Evolutionary conservation across 768 basidiomycete species (phyloP), one percentile per base, ranked within the genome.

Genomic region (Steccherinum ochraceum): DNA sequence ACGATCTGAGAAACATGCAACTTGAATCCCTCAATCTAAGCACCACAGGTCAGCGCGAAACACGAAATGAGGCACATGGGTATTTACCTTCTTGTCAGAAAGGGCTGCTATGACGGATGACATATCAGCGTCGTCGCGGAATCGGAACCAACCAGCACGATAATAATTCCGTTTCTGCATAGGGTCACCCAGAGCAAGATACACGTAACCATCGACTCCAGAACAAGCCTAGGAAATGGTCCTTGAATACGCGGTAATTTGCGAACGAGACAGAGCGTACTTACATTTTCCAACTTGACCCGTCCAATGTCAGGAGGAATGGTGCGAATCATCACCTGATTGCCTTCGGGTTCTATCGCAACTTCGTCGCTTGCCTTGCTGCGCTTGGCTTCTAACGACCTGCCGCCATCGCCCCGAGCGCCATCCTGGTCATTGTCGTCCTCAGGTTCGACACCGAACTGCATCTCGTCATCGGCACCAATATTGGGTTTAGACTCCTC

Each of bases 281-380:
- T 51, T 52, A 94, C 93, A 68, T 91, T 89, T 72, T 97, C 93
- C 27, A 97, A 75, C 61, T 91, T 93, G 45, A 86, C 71, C 26
- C 93, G 83, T 24, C 89, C 89, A 59, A 93, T 93, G 57, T 93
- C 89, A 21, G 93, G 93, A 44, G 93, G 93, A 56, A 96, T 93
- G 16, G 92, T 93, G 52, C 93, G 83, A 62, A 96, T 93, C 81
- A 94, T 93, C 50, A 96, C 84, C 62, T 96, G 87, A 58, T 89
- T 90, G 20, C 88, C 89, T 59, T 92, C 89, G 13, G 86, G 80
- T 40, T 74, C 57, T 3, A 69, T 64, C 50, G 81, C 79, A 52
- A 79, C 66, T 62, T 93, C 90, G 62, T 91, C 67, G 5, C 80
- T 84, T 41, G 83, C 79, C 58, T 76, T 81, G 52, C 59, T 66